phyloP scores from a whole-genome alignment of 2,329 filamentous ascomycete species.

The Didymella lethalis region DNA sequence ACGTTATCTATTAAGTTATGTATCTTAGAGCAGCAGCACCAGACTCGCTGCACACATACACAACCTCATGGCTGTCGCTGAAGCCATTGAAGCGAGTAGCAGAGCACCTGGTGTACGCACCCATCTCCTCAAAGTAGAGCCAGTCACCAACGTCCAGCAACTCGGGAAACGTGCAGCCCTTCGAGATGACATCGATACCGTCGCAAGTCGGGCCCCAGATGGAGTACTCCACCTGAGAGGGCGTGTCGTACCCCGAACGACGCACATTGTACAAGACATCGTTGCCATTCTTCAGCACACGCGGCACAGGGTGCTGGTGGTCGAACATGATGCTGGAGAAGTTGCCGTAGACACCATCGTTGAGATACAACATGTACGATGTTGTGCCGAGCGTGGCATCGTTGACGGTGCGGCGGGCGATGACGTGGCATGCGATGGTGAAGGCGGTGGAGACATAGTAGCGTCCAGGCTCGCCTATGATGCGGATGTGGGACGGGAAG shows the following conservation, averaged over 20 bases:
- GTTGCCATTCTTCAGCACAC: conserved; percentile 73
- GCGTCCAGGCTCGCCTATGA: conserved; percentile 95
- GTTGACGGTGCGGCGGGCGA: conserved; percentile 87
- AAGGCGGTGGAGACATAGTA: conserved; percentile 96
- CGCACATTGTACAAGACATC: conserved; percentile 62
- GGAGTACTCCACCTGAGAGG: conserved; percentile 77
- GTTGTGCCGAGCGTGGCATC: conserved; percentile 70
- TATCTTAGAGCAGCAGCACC: no score
- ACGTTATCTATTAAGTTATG: no score
- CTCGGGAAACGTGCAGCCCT: conserved; percentile 78
- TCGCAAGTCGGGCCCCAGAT: conserved; percentile 99
- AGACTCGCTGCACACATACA: conserved; percentile 94
- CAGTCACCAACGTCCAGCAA: conserved; percentile 92
- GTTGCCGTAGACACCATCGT: conserved; percentile 97
- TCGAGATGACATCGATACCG: conserved; percentile 92
- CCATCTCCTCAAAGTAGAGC: conserved; percentile 99
- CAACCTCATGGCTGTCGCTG: conserved; percentile 86
- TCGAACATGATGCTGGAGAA: conserved; percentile 99
- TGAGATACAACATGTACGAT: conserved; percentile 96
- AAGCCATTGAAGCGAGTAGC: conserved; percentile 99
- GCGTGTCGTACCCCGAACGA: conserved; percentile 56
- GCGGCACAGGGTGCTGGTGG: conserved; percentile 89
- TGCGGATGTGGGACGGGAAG: conserved; percentile 81
- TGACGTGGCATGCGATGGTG: conserved; percentile 93
- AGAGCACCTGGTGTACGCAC: conserved; percentile 97